Conservation (phyloP, 768 basidiomycete genomes). For the Pisolithus marmoratus region DNA sequence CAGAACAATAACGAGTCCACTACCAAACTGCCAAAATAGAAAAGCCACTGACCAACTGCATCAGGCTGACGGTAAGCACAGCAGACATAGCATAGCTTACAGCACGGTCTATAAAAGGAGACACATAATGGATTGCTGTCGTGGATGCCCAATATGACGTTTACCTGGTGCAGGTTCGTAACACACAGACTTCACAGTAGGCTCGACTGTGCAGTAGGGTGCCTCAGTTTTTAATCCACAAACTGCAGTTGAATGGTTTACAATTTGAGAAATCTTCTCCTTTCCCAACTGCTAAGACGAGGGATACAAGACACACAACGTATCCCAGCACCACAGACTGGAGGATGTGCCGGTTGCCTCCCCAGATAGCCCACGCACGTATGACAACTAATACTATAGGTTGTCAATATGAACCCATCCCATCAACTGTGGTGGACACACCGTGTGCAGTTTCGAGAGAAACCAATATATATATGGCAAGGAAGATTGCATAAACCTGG, state of each 20-base stretch:
- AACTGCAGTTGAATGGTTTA: neutral
- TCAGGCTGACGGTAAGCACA: neutral
- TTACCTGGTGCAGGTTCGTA: neutral
- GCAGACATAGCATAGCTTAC: neutral
- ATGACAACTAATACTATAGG: constrained; percentile 6
- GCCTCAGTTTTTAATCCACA: neutral
- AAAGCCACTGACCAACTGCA: neutral
- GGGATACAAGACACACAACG: neutral
- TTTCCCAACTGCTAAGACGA: neutral
- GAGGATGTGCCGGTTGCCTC: neutral
- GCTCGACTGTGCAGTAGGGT: neutral
- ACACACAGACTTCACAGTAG: neutral
- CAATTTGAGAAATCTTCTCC: neutral
- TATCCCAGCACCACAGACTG: neutral
- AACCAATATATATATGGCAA: neutral
- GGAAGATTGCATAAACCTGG: neutral
- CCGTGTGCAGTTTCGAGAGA: neutral
- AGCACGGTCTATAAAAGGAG: neutral
- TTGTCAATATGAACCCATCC: neutral
- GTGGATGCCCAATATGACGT: neutral
- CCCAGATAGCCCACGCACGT: constrained; percentile 10
- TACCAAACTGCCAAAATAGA: neutral
- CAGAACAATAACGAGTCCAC: neutral
- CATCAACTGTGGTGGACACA: neutral
- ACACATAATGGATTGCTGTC: no score